A percentile compares a stretch with the other conserved stretches of the same genome.
phyloP scores from a whole-genome alignment of 2,329 filamentous ascomycete species.

The Shiraia sp. region DNA sequence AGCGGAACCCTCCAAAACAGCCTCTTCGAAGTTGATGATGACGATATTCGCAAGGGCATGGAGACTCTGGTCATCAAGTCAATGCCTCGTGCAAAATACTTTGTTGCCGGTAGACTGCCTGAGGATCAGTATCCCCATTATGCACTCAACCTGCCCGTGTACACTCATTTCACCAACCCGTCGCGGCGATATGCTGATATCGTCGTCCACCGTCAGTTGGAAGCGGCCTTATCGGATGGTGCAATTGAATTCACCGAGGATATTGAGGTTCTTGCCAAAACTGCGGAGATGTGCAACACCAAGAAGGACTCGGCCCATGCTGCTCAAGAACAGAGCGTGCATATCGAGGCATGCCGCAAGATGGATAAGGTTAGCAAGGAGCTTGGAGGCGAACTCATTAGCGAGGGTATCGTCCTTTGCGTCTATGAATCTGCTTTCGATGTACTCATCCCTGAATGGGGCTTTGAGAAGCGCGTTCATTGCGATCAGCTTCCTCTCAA shows the following conservation, averaged over 20 bases:
- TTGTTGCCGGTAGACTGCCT: slow-evolving; percentile 76
- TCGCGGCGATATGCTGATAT: slow-evolving; percentile 94
- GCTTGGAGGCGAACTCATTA: slow-evolving; percentile 86
- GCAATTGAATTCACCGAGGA: slow-evolving; percentile 87
- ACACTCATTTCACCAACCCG: slow-evolving; percentile 97
- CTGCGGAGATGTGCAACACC: slow-evolving; percentile 92
- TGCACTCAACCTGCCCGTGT: slow-evolving; percentile 86
- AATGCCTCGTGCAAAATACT: slow-evolving; percentile 97
- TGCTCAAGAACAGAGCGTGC: slow-evolving; percentile 97
- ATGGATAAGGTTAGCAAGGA: slow-evolving; percentile 93
- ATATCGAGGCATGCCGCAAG: slow-evolving; percentile 93
- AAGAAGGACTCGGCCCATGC: slow-evolving; percentile 99
- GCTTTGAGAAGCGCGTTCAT: slow-evolving; percentile 98
- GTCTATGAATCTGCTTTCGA: slow-evolving; percentile 99
- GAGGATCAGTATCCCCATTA: slow-evolving; percentile 86
- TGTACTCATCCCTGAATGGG: slow-evolving; percentile 95
- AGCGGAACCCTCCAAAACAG: slow-evolving; percentile 93
- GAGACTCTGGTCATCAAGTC: slow-evolving; percentile 93
- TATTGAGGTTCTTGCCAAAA: slow-evolving; percentile 84
- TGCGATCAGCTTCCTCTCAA: slow-evolving; percentile 96
- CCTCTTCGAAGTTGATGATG: slow-evolving; percentile 88
- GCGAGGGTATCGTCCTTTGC: slow-evolving; percentile 92
- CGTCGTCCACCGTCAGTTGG: slow-evolving; percentile 91
- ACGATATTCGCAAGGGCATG: slow-evolving; percentile 93
- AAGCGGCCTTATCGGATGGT: slow-evolving; percentile 80